Evolutionary conservation across 768 basidiomycete species (phyloP), one percentile per base, ranked within the genome.

Genomic region (Macrolepiota fuliginosa): DNA sequence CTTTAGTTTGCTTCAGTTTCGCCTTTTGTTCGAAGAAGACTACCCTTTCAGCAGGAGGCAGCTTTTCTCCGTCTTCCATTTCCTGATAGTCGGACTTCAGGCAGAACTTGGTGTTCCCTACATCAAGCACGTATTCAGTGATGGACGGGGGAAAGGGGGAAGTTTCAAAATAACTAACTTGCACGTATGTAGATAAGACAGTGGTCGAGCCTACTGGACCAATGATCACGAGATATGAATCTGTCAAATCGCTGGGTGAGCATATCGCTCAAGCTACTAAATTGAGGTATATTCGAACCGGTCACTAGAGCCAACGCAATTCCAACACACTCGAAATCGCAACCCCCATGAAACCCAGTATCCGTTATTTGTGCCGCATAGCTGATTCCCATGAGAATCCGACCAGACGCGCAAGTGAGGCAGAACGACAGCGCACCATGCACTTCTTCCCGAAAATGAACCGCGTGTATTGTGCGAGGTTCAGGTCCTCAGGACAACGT

Each of bases 391-490:
- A 42, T 42, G 5, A 51, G 17, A 9, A 51, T 39, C 13, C 29
- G 29, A 32, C 29, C 7, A 32, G n/a, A 25, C 1, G 25, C 32
- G 39, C 36, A 36, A 13, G 3, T 24, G 22, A 27, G 11, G 10
- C 25, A 35, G 7, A 10, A 17, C 7, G 11, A 22, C 7, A 15
- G n/a, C 60, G n/a, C 36, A 61, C 60, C 53, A 61, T 54, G 32
- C 60, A 61, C 5, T 42, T 27, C 22, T 55, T 49, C 12, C 71
- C 71, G 62, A 74, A 81, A 9, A 77, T 50, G 19, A 79, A 64
- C 25, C 71, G 69, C 0, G 77, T 70, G 62, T 76, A 79, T 25
- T 70, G 70, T 0, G 71, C 65, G 32, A 76, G 68, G 51, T 67
- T 73, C 27, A 77, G 60, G 22, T 71, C 70, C 29, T 62, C 36